Percentiles rank a stretch among this genome's conserved stretches.
Evolutionary conservation across 257 asterid genomes (phyloP).

Genomic region (Primulina eburnea): DNA sequence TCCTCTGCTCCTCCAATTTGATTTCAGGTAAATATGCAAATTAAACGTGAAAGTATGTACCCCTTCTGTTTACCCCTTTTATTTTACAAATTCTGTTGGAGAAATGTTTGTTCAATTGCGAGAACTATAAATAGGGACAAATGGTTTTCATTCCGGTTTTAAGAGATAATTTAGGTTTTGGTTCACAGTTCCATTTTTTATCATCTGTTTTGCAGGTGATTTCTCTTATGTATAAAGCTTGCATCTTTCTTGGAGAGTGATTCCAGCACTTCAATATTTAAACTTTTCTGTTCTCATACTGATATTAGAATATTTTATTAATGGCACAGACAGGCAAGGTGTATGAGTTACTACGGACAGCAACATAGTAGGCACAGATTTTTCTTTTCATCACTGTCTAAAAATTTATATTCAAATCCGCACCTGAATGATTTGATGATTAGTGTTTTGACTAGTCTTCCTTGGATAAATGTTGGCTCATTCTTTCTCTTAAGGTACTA

Average conservation of each 20-base stretch:
- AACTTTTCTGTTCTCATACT: conserved; percentile 20
- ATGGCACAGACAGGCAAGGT: conserved; percentile 90
- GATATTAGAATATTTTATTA: conserved; percentile 27
- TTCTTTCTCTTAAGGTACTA: neutral
- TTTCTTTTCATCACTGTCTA: neutral
- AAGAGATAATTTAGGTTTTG: too few species aligned
- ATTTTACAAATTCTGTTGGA: too few species aligned
- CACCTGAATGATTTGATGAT: conserved; percentile 4
- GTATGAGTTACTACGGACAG: conserved; percentile 92
- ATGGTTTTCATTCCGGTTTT: too few species aligned
- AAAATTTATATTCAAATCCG: conserved; percentile 11
- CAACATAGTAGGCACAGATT: conserved; percentile 83
- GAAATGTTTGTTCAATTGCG: too few species aligned
- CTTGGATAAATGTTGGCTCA: neutral
- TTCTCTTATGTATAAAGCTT: conserved; percentile 24
- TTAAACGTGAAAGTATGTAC: too few species aligned
- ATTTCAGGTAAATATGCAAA: too few species aligned
- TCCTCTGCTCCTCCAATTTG: too few species aligned
- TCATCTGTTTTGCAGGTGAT: conserved; percentile 69
- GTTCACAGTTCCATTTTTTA: too few species aligned
- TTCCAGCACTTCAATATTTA: conserved; percentile 15
- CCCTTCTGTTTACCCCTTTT: too few species aligned
- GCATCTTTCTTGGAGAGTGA: conserved; percentile 12
- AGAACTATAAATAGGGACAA: too few species aligned
- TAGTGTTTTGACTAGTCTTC: too few species aligned